Evolutionary conservation across 75 land plant genomes (phyloP), one percentile per base, ranked within the genome.

Genomic region (Isoetes taiwanensis): DNA sequence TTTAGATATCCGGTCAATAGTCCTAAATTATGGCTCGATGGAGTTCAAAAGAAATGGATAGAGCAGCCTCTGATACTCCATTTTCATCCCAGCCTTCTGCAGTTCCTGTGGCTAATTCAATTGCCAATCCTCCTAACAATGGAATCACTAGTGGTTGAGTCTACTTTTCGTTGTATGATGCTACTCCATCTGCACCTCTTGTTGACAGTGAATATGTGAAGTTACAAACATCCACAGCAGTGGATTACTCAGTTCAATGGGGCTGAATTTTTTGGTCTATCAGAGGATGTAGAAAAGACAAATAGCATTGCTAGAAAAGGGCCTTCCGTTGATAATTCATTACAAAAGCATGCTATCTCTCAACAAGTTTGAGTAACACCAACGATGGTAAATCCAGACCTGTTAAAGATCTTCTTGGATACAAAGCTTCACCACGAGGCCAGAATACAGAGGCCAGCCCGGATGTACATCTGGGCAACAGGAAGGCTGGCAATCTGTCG

Each of bases 1-100:
- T 58, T 31, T 69, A 17, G 72, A 72, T 48, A 31, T 56, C n/a
- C n/a, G n/a, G 0, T 57, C 31, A 75, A 75, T 23, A 63, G 58
- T 11, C 9, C 60, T 2, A 78, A 61, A 55, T 68, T 91, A 43
- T 71, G 80, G 25, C 74, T 91, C 11, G 95, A 91, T 52, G 97
- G 97, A 23, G 88, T 91, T 31, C 94, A 91, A 62, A 91, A 73
- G 73, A 91, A 91, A 56, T 91, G 97, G 97, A 94, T 30, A 16
- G 62, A 28, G 41, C 27, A 40, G n/a, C n/a, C n/a, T n/a, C n/a
- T n/a, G n/a, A n/a, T n/a, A n/a, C n/a, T n/a, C n/a, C n/a, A n/a
- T n/a, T n/a, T n/a, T 28, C 78, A 19, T 11, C 69, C 17, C 28
- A 16, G 10, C 59, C 69, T 41, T 39, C 63, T 5, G 52, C 41